phyloP scores from a whole-genome alignment of 2,329 filamentous ascomycete genomes.

The Onygenales sp. region DNA sequence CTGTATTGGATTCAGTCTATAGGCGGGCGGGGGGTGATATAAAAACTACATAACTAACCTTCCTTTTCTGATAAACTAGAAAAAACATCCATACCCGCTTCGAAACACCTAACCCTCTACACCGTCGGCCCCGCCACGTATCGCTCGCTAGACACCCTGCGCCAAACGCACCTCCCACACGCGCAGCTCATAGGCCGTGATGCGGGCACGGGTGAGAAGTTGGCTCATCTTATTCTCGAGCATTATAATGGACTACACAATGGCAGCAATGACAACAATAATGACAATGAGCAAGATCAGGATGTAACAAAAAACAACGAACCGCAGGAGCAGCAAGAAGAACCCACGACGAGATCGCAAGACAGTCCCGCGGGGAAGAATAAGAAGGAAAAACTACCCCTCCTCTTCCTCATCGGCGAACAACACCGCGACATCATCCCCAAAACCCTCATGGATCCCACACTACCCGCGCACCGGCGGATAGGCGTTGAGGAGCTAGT shows the following conservation, averaged over 20 bases:
- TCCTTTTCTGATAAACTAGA: background rate
- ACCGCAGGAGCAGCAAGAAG: background rate
- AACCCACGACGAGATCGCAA: no score
- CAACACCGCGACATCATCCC: constrained; percentile 85
- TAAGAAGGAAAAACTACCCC: constrained; percentile 42
- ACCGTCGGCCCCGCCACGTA: constrained; percentile 44
- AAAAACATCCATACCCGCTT: constrained; percentile 10
- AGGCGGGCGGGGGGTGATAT: background rate
- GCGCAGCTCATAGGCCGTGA: constrained; percentile 66
- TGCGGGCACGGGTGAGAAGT: constrained; percentile 72
- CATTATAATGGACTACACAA: constrained; percentile 53
- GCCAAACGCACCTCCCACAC: constrained; percentile 32
- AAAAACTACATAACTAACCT: background rate
- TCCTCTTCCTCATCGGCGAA: constrained; percentile 86
- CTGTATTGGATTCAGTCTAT: background rate
- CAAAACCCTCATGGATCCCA: constrained; percentile 56
- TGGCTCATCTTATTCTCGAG: constrained; percentile 67
- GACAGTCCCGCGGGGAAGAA: constrained; percentile 2
- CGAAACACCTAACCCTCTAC: constrained; percentile 29
- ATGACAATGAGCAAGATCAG: background rate
- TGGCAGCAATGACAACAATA: constrained; percentile 4
- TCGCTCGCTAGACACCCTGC: constrained; percentile 54
- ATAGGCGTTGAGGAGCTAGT: constrained; percentile 69
- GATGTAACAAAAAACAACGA: constrained; percentile 17
- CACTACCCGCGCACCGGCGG: constrained; percentile 39